Conservation (phyloP, 345 rosid species). For the Eutrema yunnanense region DNA sequence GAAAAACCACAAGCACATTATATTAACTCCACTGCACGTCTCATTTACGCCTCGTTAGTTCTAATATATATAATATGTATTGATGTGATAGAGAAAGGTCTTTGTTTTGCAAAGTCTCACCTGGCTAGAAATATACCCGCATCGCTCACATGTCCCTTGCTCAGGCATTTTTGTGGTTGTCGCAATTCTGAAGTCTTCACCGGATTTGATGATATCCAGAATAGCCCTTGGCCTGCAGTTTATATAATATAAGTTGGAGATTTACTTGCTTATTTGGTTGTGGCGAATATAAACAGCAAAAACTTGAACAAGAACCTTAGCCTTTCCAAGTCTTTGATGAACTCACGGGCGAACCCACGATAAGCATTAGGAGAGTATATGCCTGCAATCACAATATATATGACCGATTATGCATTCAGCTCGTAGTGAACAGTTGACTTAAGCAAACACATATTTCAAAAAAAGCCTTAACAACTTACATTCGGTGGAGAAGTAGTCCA, state of each 20-base stretch:
- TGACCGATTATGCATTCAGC: no score
- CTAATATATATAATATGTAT: neutral
- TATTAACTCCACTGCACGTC: neutral
- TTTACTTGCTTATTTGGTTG: neutral
- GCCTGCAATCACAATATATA: slow-evolving; percentile 42
- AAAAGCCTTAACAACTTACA: slow-evolving; percentile 37
- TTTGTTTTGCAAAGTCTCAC: slow-evolving; percentile 27
- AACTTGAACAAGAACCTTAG: slow-evolving; percentile 39
- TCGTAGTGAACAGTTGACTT: no score
- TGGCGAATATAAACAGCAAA: neutral
- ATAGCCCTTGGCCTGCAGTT: slow-evolving; percentile 85
- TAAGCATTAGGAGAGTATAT: slow-evolving; percentile 95
- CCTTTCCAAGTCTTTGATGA: slow-evolving; percentile 93
- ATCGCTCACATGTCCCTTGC: slow-evolving; percentile 88
- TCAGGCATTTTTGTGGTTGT: slow-evolving; percentile 88
- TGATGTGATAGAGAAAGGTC: neutral
- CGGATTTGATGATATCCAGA: slow-evolving; percentile 71
- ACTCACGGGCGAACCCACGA: slow-evolving; percentile 92
- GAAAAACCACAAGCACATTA: neutral
- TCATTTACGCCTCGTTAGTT: neutral
- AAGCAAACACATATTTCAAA: neutral
- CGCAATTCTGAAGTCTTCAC: slow-evolving; percentile 83
- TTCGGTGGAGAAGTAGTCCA: slow-evolving; percentile 99
- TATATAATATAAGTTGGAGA: neutral
- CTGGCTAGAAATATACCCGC: slow-evolving; percentile 98